Conservation (phyloP, 768 basidiomycete genomes). For the Lactifluus echinatus region DNA sequence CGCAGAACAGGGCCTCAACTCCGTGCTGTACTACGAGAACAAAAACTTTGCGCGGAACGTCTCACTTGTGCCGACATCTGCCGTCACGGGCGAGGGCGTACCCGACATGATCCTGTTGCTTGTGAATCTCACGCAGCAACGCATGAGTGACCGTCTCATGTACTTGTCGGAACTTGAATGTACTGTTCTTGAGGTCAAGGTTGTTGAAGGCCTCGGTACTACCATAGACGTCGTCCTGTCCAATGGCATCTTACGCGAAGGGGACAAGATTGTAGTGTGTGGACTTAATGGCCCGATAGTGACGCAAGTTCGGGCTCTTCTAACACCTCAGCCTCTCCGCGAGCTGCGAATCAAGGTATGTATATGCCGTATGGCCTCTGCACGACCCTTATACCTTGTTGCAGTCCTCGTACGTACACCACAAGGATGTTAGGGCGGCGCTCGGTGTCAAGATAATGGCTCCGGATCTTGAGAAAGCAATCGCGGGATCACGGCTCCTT, state of each 20-base stretch:
- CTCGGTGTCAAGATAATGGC: constrained; percentile 93
- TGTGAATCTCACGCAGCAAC: constrained; percentile 92
- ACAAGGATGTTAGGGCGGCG: constrained; percentile 95
- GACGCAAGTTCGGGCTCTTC: constrained; percentile 85
- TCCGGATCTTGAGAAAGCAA: constrained; percentile 94
- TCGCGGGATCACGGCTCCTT: constrained; percentile 90
- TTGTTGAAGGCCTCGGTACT: constrained; percentile 94
- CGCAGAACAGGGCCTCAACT: constrained; percentile 96
- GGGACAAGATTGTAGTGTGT: constrained; percentile 92
- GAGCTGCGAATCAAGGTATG: constrained; percentile 91
- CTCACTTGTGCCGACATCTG: constrained; percentile 95
- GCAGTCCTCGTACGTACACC: constrained; percentile 92
- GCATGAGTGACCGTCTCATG: constrained; percentile 97
- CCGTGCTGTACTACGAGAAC: constrained; percentile 95
- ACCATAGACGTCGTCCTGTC: constrained; percentile 96
- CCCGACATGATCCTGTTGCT: constrained; percentile 99
- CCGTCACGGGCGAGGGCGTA: constrained; percentile 95
- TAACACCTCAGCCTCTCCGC: constrained; percentile 93
- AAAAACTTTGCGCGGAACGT: constrained; percentile 90
- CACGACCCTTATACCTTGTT: constrained; percentile 1
- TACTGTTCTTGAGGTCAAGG: constrained; percentile 97
- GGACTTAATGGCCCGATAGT: constrained; percentile 97
- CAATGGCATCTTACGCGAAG: constrained; percentile 86
- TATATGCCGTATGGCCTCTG: constrained; percentile 3
- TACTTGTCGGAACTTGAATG: constrained; percentile 96